These are phyloP conservation scores for Ogataea salicorniae DNA, from an alignment of 805 yeast species.

Conservation along the genomic window DNA sequence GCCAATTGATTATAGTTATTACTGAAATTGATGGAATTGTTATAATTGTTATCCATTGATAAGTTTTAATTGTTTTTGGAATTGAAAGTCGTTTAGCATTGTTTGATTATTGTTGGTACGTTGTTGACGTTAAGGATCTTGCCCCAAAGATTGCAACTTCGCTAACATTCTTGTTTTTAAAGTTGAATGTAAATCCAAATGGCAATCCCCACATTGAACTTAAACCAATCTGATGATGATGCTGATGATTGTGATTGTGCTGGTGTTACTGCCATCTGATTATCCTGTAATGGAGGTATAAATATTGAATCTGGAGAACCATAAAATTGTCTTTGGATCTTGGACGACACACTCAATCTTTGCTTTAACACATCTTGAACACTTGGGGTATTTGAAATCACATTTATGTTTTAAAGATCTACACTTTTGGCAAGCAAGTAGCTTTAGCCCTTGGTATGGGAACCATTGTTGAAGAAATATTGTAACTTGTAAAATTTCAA, in stretches of 20 bases:
- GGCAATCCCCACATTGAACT: conserved; percentile 3
- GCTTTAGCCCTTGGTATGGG: conserved; percentile 9
- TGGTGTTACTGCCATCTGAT: not conserved
- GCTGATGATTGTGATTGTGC: not conserved
- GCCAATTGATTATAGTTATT: no score
- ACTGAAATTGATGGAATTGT: no score
- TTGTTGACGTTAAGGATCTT: not conserved
- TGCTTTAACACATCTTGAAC: conserved; percentile 19
- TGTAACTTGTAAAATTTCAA: no score
- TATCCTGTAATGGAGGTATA: not conserved
- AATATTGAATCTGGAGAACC: not conserved
- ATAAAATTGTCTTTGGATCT: conserved; percentile 13
- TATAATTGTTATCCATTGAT: no score
- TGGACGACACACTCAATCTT: conserved; percentile 15
- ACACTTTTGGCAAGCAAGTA: conserved; percentile 24
- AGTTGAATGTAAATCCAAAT: conserved; percentile 1
- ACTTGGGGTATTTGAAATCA: conserved; percentile 20
- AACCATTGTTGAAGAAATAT: conserved; percentile 2
- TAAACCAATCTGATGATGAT: conserved; percentile 5
- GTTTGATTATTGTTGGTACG: conserved; percentile 4
- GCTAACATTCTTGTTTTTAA: conserved; percentile 3
- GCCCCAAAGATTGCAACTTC: conserved; percentile 12
- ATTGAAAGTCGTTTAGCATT: not conserved
- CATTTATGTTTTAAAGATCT: conserved; percentile 22
- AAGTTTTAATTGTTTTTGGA: no score